Conservation (phyloP, 768 basidiomycete species). For the Mycena albidolilacea region DNA sequence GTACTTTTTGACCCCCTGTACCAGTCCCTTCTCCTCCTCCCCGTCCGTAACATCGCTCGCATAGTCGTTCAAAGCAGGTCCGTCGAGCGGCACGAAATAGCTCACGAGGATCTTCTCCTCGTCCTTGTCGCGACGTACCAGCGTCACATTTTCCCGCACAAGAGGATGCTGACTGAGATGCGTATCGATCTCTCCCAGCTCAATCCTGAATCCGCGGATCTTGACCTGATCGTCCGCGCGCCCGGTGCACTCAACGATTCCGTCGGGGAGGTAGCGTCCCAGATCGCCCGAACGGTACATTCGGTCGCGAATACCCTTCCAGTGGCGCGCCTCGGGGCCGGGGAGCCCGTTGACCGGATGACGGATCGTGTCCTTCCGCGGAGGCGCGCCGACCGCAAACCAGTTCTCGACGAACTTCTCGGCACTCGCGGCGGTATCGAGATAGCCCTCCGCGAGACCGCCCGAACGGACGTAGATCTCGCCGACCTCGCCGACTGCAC, state of each 20-base stretch:
- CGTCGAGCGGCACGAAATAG: conserved; percentile 94
- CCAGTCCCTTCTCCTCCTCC: conserved; percentile 72
- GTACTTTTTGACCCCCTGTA: conserved; percentile 88
- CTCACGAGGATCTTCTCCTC: conserved; percentile 99
- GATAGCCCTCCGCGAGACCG: conserved; percentile 95
- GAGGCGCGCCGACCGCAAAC: conserved; percentile 71
- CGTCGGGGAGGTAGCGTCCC: conserved; percentile 93
- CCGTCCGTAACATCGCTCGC: conserved; percentile 75
- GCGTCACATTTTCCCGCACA: conserved; percentile 97
- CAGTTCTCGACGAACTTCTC: conserved; percentile 97
- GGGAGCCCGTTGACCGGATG: conserved; percentile 70
- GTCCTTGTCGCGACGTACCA: conserved; percentile 97
- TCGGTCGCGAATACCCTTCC: conserved; percentile 96
- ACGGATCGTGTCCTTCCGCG: conserved; percentile 80
- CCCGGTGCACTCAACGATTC: conserved; percentile 96
- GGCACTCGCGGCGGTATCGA: conserved; percentile 83
- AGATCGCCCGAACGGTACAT: conserved; percentile 99
- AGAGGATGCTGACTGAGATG: conserved; percentile 94
- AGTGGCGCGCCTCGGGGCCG: conserved; percentile 83
- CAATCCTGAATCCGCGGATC: conserved; percentile 98
- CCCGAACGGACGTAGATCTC: conserved; percentile 99
- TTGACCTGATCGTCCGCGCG: conserved; percentile 99
- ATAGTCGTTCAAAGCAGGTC: conserved; percentile 74
- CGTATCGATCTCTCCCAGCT: conserved; percentile 97
- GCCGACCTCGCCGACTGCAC: conserved; percentile 96